Evolutionary conservation across 768 basidiomycete genomes (phyloP).

Genomic region (Naganishia kalamii): DNA sequence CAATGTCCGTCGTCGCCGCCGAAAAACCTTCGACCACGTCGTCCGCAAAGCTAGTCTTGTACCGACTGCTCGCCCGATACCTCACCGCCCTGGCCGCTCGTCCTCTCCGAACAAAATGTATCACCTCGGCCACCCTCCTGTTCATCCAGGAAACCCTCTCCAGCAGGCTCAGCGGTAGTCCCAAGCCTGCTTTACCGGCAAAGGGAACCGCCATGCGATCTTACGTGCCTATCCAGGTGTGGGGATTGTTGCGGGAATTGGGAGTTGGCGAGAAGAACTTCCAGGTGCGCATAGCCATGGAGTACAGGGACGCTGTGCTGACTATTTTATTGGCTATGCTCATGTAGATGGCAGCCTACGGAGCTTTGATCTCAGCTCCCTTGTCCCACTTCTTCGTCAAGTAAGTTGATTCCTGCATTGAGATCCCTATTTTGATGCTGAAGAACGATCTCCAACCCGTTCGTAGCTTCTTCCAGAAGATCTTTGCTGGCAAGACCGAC

Average conservation of each 20-base stretch:
- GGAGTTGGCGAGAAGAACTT: slow-evolving; percentile 22
- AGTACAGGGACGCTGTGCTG: too few relatives aligned
- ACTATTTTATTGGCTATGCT: slow-evolving; percentile 44
- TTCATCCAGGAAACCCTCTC: slow-evolving; percentile 74
- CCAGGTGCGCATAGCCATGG: slow-evolving; percentile 9
- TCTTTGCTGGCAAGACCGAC: slow-evolving; percentile 68
- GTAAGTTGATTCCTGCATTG: background rate
- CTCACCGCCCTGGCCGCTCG: slow-evolving; percentile 60
- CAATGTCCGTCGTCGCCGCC: slow-evolving; percentile 12
- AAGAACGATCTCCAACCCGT: background rate
- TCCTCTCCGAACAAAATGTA: slow-evolving; percentile 72
- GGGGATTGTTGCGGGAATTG: slow-evolving; percentile 14
- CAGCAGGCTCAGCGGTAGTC: slow-evolving; percentile 58
- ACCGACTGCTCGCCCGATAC: slow-evolving; percentile 49
- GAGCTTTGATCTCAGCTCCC: slow-evolving; percentile 76
- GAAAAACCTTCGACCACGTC: slow-evolving; percentile 4
- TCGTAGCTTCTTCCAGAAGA: slow-evolving; percentile 59
- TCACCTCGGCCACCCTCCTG: slow-evolving; percentile 61
- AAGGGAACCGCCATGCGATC: slow-evolving; percentile 62
- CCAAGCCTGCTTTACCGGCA: slow-evolving; percentile 61
- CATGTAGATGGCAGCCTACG: slow-evolving; percentile 47
- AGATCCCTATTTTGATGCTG: background rate
- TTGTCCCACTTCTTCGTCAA: slow-evolving; percentile 64
- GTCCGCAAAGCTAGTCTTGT: slow-evolving; percentile 15
- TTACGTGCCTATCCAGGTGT: slow-evolving; percentile 15